Percentiles rank a stretch among this genome's conserved stretches.
These are phyloP conservation scores for Alternaria ventricosa DNA, from an alignment of 2,329 filamentous ascomycete genomes.

Conservation along the genomic window DNA sequence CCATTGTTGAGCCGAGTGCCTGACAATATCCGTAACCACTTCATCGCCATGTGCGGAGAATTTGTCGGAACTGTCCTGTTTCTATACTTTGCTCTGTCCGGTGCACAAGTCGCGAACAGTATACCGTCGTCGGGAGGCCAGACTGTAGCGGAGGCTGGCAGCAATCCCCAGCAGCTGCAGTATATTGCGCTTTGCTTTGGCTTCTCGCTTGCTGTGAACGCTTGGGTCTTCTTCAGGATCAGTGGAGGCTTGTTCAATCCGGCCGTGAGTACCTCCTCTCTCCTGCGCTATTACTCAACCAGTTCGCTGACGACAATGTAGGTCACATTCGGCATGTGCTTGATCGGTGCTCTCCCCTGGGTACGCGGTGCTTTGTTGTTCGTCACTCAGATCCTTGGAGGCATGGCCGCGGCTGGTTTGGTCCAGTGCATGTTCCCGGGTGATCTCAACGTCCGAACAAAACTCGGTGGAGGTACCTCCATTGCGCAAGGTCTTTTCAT, in stretches of 20 bases:
- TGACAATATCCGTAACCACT: conserved; percentile 19
- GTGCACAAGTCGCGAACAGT: conserved; percentile 50
- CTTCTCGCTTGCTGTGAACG: conserved; percentile 51
- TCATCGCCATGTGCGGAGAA: conserved; percentile 40
- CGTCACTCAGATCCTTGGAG: conserved; percentile 30
- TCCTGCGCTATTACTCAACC: not conserved
- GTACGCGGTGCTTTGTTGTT: conserved; percentile 24
- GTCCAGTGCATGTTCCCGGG: conserved; percentile 35
- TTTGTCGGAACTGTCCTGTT: conserved; percentile 51
- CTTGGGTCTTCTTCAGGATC: conserved; percentile 43
- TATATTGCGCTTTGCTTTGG: conserved; percentile 51
- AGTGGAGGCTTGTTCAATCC: conserved; percentile 36
- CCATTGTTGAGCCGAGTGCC: conserved; percentile 14
- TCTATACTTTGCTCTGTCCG: conserved; percentile 49
- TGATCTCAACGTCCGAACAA: conserved; percentile 25
- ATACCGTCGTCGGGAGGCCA: conserved; percentile 26
- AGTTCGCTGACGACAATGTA: not conserved
- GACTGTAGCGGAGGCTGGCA: conserved; percentile 29
- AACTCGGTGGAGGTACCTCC: conserved; percentile 17
- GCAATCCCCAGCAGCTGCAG: conserved; percentile 46
- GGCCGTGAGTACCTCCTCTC: conserved; percentile 2
- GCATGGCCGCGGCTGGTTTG: conserved; percentile 34
- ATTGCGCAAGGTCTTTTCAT: conserved; percentile 29
- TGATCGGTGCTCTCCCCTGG: conserved; percentile 22
- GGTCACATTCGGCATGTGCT: conserved; percentile 43